These are phyloP conservation scores for Ustanciosporium gigantosporum DNA, from an alignment of 1,284 basidiomycete species.

Conservation along the genomic window DNA sequence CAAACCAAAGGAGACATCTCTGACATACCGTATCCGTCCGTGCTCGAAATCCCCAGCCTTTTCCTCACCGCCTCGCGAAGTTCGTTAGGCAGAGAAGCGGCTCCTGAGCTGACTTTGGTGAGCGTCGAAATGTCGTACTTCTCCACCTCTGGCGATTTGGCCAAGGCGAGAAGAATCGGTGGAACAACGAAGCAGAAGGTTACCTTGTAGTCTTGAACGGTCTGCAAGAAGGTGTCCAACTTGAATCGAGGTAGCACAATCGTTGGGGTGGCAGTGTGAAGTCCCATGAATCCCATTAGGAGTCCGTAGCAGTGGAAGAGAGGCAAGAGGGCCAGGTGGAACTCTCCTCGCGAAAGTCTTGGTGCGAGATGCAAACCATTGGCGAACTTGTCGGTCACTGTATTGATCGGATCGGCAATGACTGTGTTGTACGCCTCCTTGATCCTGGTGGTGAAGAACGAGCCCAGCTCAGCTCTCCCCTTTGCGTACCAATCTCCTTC, in stretches of 20 bases:
- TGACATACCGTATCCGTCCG: conserved; percentile 59
- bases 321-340: conserved; percentile 55
- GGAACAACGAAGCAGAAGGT: conserved; percentile 60
- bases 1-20: conserved; percentile 59
- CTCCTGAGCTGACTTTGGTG: conserved; percentile 52
- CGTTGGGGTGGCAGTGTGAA: conserved; percentile 55
- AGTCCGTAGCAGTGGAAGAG: conserved; percentile 60
- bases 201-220: conserved; percentile 42
- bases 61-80: conserved; percentile 42
- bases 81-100: conserved; percentile 46
- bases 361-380: conserved; percentile 23
- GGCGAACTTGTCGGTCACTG: conserved; percentile 16
- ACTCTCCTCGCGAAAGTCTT: conserved; percentile 36
- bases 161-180: conserved; percentile 55
- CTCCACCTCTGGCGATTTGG: conserved; percentile 45
- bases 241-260: conserved; percentile 49
- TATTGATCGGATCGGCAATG: conserved; percentile 22
- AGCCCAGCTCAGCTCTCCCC: conserved; percentile 19
- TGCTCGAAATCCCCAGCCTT: conserved; percentile 45
- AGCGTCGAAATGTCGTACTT: conserved; percentile 52
- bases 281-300: conserved; percentile 47
- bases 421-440: conserved; percentile 38
- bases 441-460: conserved; percentile 44
- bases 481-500: conserved; percentile 40
- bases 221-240: conserved; percentile 49